Percentiles rank a stretch among this genome's conserved stretches.
Evolutionary conservation across 1,284 basidiomycete genomes (phyloP).

Genomic region (Cryptococcus depauperatus): DNA sequence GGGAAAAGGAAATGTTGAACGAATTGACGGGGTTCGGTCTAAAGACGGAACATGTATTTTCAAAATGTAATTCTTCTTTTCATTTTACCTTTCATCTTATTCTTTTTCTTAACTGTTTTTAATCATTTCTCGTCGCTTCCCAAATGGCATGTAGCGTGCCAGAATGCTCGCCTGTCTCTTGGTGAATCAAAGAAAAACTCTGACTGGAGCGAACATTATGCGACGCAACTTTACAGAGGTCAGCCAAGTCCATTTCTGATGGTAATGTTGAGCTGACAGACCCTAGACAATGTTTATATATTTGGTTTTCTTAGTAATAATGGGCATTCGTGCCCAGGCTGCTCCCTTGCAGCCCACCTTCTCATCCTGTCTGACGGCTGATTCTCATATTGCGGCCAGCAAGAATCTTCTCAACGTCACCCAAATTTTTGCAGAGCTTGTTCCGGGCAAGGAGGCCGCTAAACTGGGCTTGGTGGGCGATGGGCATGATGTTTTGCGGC

Average conservation of each 20-base stretch:
- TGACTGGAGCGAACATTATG: not conserved
- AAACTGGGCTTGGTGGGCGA: slow-evolving; percentile 28
- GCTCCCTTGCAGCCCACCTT: slow-evolving; percentile 24
- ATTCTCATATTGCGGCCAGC: slow-evolving; percentile 16
- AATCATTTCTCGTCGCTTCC: no score
- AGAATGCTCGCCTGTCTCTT: not conserved
- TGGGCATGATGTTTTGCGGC: slow-evolving; percentile 35
- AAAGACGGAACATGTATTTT: no score
- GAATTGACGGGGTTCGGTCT: no score
- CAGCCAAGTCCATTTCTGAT: no score
- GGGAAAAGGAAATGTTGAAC: no score
- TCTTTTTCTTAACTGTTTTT: no score
- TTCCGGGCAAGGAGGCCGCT: slow-evolving; percentile 45
- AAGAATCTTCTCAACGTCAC: slow-evolving; percentile 52
- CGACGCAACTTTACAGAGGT: no score
- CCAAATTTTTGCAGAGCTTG: slow-evolving; percentile 65
- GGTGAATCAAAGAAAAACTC: not conserved
- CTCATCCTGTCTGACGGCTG: slow-evolving; percentile 22
- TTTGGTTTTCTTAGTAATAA: slow-evolving; percentile 12
- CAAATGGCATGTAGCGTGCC: not conserved
- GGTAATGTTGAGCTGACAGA: not conserved
- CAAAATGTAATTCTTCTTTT: no score
- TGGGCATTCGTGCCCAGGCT: slow-evolving; percentile 11
- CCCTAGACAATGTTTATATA: not conserved
- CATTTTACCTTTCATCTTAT: no score